Percentiles rank a stretch among this genome's conserved stretches.
phyloP scores from a whole-genome alignment of 495 filamentous ascomycete species.

The Neurospora sp. region DNA sequence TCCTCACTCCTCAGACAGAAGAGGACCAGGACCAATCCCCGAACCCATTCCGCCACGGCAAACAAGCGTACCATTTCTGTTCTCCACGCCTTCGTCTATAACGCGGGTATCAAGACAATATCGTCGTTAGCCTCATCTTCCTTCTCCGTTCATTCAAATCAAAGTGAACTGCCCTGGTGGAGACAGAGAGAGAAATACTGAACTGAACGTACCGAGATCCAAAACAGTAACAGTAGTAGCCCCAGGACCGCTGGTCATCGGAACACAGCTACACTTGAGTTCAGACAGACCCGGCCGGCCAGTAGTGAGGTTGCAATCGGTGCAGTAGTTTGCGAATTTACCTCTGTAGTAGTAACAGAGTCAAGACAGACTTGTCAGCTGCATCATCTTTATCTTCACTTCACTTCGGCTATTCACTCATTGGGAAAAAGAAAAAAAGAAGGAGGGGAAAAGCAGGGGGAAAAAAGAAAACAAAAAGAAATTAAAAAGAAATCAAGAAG shows the following conservation, averaged over 20 bases:
- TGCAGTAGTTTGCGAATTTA: constrained; percentile 16
- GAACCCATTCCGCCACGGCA: constrained; percentile 6
- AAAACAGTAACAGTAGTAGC: background rate
- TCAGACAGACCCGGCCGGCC: background rate
- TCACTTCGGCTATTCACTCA: background rate
- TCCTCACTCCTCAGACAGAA: background rate
- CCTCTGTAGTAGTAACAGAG: background rate
- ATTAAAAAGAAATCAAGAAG: too few relatives aligned
- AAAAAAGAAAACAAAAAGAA: too few relatives aligned
- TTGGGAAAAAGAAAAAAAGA: too few relatives aligned
- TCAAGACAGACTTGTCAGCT: background rate
- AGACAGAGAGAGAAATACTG: background rate
- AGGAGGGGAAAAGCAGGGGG: too few relatives aligned
- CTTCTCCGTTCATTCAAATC: background rate
- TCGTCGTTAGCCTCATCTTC: background rate
- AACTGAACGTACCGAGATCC: constrained; percentile 6
- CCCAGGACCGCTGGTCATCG: background rate
- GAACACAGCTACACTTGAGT: constrained; percentile 6
- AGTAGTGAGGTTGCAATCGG: constrained; percentile 4
- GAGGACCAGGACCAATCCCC: background rate
- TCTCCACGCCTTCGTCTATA: constrained; percentile 17
- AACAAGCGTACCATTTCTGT: constrained; percentile 13
- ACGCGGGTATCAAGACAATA: background rate
- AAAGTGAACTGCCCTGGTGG: background rate
- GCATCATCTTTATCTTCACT: background rate